Conservation (phyloP, 768 basidiomycete species). For the Leccinellum luteum region DNA sequence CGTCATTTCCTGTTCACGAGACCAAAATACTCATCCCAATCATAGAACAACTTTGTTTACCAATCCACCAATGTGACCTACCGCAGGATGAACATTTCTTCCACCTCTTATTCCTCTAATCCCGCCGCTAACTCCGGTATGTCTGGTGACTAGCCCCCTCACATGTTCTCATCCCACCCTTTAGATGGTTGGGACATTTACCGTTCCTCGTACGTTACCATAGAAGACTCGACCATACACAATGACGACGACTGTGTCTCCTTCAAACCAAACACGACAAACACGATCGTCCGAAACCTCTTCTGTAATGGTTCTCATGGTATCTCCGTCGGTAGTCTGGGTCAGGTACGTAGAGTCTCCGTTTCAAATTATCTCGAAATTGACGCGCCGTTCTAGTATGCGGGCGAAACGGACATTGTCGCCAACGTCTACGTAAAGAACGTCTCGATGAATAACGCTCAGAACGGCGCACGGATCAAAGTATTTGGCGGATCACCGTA, state of each 20-base stretch:
- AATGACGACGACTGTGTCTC: slow-evolving; percentile 43
- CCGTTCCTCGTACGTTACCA: slow-evolving; percentile 34
- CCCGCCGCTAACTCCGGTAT: slow-evolving; percentile 36
- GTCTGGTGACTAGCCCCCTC: not conserved
- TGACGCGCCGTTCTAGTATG: slow-evolving; percentile 26
- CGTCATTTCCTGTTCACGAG: not conserved
- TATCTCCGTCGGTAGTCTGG: slow-evolving; percentile 49
- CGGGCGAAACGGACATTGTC: slow-evolving; percentile 42
- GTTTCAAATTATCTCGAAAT: not conserved
- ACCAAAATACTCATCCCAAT: not conserved
- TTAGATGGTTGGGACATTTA: slow-evolving; percentile 52
- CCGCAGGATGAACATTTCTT: slow-evolving; percentile 35
- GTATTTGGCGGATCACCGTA: slow-evolving; percentile 45
- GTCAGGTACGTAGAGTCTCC: slow-evolving; percentile 28
- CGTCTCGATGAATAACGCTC: slow-evolving; percentile 43
- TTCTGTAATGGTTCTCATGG: slow-evolving; percentile 39
- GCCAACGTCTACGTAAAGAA: slow-evolving; percentile 42
- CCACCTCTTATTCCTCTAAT: slow-evolving; percentile 34
- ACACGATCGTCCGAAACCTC: slow-evolving; percentile 40
- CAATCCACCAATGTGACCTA: slow-evolving; percentile 42
- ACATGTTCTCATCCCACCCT: not conserved
- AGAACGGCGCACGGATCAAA: slow-evolving; percentile 54
- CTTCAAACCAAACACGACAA: slow-evolving; percentile 33
- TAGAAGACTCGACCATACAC: slow-evolving; percentile 37
- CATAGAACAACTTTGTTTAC: slow-evolving; percentile 40